Conservation (phyloP, 164 flowering plant genomes). For the Vitis vinifera region ASM3070453v1 NC_081822.1:4592501-4593000, state of each 20-base stretch:
- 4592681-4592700: constrained; percentile 61
- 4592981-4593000: constrained; percentile 22
- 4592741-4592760: constrained; percentile 65
- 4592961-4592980: constrained; percentile 57
- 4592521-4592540: no score
- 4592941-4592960: constrained; percentile 55
- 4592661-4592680: constrained; percentile 60
- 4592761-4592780: constrained; percentile 38
- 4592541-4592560: constrained; percentile 20
- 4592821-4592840: constrained; percentile 51
- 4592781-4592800: constrained; percentile 19
- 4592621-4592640: constrained; percentile 56
- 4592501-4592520: no score
- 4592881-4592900: constrained; percentile 46
- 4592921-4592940: constrained; percentile 64
- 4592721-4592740: constrained; percentile 45
- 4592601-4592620: constrained; percentile 66
- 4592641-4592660: constrained; percentile 73
- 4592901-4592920: constrained; percentile 40
- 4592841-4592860: constrained; percentile 60
- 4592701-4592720: constrained; percentile 15
- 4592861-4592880: constrained; percentile 27
- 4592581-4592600: constrained; percentile 52
- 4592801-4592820: constrained; percentile 31
- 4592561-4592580: constrained; percentile 27